phyloP scores from a whole-genome alignment of 371 early-diverging fungal species.

The Saksenaea vasiformis region DNA sequence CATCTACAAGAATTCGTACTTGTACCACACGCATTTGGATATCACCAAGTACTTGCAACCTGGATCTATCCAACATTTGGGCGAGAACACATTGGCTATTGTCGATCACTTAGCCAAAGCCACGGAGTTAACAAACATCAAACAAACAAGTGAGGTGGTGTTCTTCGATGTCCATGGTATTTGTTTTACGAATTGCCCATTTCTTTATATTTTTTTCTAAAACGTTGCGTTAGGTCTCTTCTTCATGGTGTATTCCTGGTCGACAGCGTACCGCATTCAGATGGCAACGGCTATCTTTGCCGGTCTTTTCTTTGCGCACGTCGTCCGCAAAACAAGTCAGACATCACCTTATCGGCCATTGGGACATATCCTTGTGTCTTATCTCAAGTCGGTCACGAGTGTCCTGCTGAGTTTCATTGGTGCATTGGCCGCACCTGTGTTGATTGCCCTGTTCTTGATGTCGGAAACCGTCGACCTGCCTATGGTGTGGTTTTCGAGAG shows the following conservation, averaged over 20 bases:
- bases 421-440: constrained; percentile 45
- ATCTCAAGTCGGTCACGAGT: constrained; percentile 33
- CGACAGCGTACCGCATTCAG: constrained; percentile 54
- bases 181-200: background rate
- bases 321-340: constrained; percentile 29
- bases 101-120: constrained; percentile 57
- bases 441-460: constrained; percentile 43
- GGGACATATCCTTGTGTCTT: constrained; percentile 25
- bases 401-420: constrained; percentile 47
- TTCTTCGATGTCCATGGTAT: constrained; percentile 70
- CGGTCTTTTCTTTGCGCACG: constrained; percentile 28
- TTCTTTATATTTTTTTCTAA: background rate
- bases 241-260: constrained; percentile 66
- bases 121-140: constrained; percentile 47
- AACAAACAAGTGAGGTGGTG: constrained; percentile 57
- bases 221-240: constrained; percentile 26
- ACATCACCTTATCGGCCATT: constrained; percentile 46
- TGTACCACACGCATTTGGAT: constrained; percentile 79
- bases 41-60: constrained; percentile 56
- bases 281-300: constrained; percentile 30
- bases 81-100: constrained; percentile 67
- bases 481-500: constrained; percentile 70
- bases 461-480: constrained; percentile 39
- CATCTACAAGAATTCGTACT: constrained; percentile 69
- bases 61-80: constrained; percentile 75